Evolutionary conservation across 345 rosid species (phyloP).

Genomic region (Brassica juncea): DNA sequence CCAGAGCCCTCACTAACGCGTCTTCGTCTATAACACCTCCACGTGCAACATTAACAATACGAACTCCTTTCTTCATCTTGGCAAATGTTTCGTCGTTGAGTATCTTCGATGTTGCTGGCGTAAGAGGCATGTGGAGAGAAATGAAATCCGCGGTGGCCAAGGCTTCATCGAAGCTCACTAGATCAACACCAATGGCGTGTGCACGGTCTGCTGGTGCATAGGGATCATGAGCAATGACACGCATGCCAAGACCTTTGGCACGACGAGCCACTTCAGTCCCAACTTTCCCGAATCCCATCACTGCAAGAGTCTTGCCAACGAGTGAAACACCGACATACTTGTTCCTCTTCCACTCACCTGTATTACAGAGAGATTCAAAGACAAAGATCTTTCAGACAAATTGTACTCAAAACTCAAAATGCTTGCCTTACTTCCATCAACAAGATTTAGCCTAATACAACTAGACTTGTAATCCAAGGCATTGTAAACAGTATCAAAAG

Average conservation of each 20-base stretch:
- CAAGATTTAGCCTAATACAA: background rate
- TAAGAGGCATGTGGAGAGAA: slow-evolving; percentile 84
- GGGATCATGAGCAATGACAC: slow-evolving; percentile 78
- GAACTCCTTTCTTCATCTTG: slow-evolving; percentile 82
- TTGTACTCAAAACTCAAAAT: background rate
- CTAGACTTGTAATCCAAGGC: background rate
- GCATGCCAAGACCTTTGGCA: slow-evolving; percentile 92
- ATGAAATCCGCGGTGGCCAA: slow-evolving; percentile 71
- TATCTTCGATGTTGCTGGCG: slow-evolving; percentile 70
- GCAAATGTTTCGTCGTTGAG: slow-evolving; percentile 75
- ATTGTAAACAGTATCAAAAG: background rate
- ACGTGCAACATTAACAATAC: slow-evolving; percentile 80
- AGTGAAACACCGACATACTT: slow-evolving; percentile 83
- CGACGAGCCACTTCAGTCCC: slow-evolving; percentile 84
- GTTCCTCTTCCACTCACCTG: slow-evolving; percentile 76
- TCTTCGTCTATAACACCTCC: slow-evolving; percentile 90
- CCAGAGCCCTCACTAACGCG: slow-evolving; percentile 74
- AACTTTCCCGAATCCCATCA: slow-evolving; percentile 85
- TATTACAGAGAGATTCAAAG: slow-evolving; percentile 8
- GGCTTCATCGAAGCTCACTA: slow-evolving; percentile 77
- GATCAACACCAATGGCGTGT: slow-evolving; percentile 71
- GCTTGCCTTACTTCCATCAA: background rate
- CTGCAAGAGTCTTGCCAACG: slow-evolving; percentile 71
- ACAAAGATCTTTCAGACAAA: background rate
- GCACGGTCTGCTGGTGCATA: slow-evolving; percentile 83